Base-by-base conservation (phyloP, 2,329 filamentous ascomycete species). In the Claviceps fusiformis region DNA sequence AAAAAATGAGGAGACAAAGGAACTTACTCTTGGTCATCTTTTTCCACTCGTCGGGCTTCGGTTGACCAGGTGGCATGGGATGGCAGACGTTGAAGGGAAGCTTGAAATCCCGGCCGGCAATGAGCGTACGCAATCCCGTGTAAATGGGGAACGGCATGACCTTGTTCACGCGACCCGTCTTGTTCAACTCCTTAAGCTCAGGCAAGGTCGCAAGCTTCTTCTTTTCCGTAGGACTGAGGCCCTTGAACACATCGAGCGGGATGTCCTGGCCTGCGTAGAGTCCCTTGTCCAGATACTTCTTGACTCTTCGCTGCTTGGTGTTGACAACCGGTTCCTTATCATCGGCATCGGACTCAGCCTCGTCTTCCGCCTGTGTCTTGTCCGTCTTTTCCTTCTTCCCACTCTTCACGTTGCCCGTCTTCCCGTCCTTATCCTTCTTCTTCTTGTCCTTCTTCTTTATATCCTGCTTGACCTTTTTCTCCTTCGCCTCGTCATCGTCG, bases 21-120 rank as follows among this genome's bases (percentile, higher is more conserved):
- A 57, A 52, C 27, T 35, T 75, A 95, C 89, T 97, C 70, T 87
- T 93, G 59, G 89, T 91, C 62, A 93, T 85, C 68, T 92, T 92
- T 61, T 85, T 84, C 87, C 91, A 98, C 63, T 95, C 89, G 61
- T 95, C 85, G 0, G 92, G 91, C 70, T 95, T 95, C 29, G 90
- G 88, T 66, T 95, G 88, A 52, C 87, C 89, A 1, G 84, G 82
- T 3, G 89, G 86, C 24, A 95, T 79, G 3, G 92, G 92, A 54
- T 89, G 87, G 74, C 92, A 97, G 50, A 95, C 77, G 66, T 95
- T 87, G 64, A 83, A 96, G 0, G 93, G 93, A 35, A 98, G 74
- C 69, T 89, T 89, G 71, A 95, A 97, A 67, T 95, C 84, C 52
- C 87, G 79, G 15, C 86, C 86, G 57, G 80, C 75, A 54, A 90